phyloP scores from a whole-genome alignment of 2,329 filamentous ascomycete species.

The Ceratocystis harringtonii region DNA sequence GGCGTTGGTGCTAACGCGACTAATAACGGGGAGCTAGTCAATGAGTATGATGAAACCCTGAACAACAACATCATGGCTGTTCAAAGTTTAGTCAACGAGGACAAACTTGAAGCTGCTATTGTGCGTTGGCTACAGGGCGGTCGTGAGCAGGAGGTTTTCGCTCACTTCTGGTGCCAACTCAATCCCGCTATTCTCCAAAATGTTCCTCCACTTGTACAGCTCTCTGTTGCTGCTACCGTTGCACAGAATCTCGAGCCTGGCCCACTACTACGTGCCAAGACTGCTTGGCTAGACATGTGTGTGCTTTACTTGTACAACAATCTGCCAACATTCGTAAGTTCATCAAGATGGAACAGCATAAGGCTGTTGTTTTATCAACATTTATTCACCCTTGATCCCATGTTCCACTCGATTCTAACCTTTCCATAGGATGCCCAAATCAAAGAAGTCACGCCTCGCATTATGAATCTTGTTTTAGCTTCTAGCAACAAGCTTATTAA shows the following conservation, averaged over 20 bases:
- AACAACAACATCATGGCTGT: constrained; percentile 42
- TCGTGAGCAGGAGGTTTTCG: constrained; percentile 48
- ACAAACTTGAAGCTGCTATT: constrained; percentile 46
- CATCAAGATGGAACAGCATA: not conserved
- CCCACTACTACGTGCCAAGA: constrained; percentile 37
- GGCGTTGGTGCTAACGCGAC: not conserved
- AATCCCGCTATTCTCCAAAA: constrained; percentile 33
- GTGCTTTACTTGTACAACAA: constrained; percentile 38
- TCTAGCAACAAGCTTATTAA: constrained; percentile 39
- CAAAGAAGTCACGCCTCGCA: constrained; percentile 40
- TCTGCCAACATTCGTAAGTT: constrained; percentile 37
- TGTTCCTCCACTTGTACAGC: constrained; percentile 44
- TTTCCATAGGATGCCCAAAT: constrained; percentile 37
- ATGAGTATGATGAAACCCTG: constrained; percentile 34
- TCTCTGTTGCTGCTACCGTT: constrained; percentile 50
- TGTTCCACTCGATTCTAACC: constrained; percentile 20
- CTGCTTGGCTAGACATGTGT: constrained; percentile 46
- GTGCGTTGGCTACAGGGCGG: constrained; percentile 53
- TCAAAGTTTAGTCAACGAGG: constrained; percentile 44
- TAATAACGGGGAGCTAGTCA: not conserved
- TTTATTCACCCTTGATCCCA: not conserved
- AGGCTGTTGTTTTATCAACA: not conserved
- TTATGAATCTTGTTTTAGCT: constrained; percentile 39
- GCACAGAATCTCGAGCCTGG: constrained; percentile 41
- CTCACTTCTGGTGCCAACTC: constrained; percentile 25